Evolutionary conservation across 805 yeast genomes (phyloP).

Genomic region (Zygoascus flipseniorum): DNA sequence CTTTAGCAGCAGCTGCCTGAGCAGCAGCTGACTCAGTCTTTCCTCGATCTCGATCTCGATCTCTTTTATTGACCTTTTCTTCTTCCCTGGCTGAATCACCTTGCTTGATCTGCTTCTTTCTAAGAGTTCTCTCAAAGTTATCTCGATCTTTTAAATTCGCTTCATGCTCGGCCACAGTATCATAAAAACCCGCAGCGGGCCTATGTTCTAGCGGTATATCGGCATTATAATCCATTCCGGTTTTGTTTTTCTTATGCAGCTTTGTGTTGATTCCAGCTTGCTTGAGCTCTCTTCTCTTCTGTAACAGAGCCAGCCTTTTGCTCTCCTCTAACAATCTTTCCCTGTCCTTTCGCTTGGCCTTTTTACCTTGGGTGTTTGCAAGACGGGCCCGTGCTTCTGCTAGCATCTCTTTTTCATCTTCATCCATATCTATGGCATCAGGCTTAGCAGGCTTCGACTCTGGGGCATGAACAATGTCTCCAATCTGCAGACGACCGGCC

Average conservation of each 20-base stretch:
- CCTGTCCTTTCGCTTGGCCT: conserved; percentile 82
- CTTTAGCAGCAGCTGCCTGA: conserved; percentile 19
- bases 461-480: conserved; percentile 59
- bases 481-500: conserved; percentile 35
- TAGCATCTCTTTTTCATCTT: conserved; percentile 84
- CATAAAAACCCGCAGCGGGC: conserved; percentile 63
- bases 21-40: conserved; percentile 23
- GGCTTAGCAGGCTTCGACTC: conserved; percentile 78
- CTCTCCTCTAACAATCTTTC: conserved; percentile 79
- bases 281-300: conserved; percentile 43
- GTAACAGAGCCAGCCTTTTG: conserved; percentile 62
- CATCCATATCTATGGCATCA: conserved; percentile 70
- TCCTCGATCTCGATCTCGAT: conserved; percentile 5
- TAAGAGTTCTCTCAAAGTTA: conserved; percentile 35
- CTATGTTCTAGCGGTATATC: conserved; percentile 72
- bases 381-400: conserved; percentile 91
- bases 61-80: conserved; percentile 15
- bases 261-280: conserved; percentile 22
- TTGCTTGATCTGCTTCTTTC: conserved; percentile 24
- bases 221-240: conserved; percentile 71
- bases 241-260: conserved; percentile 43
- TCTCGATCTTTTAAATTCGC: conserved; percentile 31
- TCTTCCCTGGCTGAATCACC: conserved; percentile 10
- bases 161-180: conserved; percentile 49
- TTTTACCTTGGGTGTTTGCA: conserved; percentile 89